Evolutionary conservation across 2,329 filamentous ascomycete species (phyloP), one percentile per base, ranked within the genome.

Genomic region (Setomelanomma holmii): DNA sequence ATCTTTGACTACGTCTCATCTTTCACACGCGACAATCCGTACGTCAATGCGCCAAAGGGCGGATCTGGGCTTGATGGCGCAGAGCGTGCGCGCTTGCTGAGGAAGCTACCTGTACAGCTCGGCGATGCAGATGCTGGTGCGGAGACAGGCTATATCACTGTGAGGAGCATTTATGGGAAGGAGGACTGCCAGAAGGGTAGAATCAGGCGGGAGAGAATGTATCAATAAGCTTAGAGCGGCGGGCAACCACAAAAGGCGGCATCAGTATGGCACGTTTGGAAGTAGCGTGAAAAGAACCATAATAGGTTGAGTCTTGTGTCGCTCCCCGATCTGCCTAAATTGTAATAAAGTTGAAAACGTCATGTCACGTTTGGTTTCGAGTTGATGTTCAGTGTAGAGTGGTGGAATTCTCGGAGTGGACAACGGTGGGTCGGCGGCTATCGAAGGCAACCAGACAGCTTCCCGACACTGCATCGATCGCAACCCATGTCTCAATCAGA

Each of bases 1-100:
- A 43, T 51, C 4, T 52, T 51, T n/a, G 41, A 51, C 19, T 51
- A 52, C 36, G 35, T 52, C 3, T 51, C 53, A 2, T 45, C 40
- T 5, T 49, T 51, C 23, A 55, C 49, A 10, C 48, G 44, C 19
- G 45, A 55, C 40, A 51, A 55, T 16, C 44, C 53, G 2, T 44
- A 51, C n/a, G 17, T 51, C 17, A 35, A 45, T n/a, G 53, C 27
- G 8, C 48, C 49, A 5, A 7, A 22, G 1, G 53, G 53, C 12
- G 48, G 48, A 23, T 49, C 44, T 4, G 36, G 20, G 2, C 36
- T 51, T 16, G 36, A 49, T 34, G 53, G 48, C 3, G 40, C 45
- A n/a, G 45, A 51, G 4, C 40, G 48, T 20, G 45, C 45, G 22
- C 24, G 53, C 4, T 27, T 55, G 30, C 33, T 55, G 11, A 27